Evolutionary conservation across 2,329 filamentous ascomycete species (phyloP), one percentile per base, ranked within the genome.

Genomic region (Fusarium decemcellulare): DNA sequence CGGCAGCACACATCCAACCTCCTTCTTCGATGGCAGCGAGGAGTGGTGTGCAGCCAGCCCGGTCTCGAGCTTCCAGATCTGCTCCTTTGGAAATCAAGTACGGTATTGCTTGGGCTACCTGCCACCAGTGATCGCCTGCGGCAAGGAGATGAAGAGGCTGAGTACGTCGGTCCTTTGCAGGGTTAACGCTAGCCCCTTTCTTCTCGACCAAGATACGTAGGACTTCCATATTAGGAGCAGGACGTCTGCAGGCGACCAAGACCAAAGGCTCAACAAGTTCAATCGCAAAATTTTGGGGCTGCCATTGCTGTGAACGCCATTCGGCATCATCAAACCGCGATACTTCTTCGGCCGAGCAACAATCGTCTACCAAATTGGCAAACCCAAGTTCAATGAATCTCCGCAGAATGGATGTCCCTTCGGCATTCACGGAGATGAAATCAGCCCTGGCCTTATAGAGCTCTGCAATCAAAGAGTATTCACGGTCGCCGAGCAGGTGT

Each of bases 61-160:
- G 5, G 14, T 71, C 30, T 14, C 50, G 52, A 37, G 37, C 46
- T 37, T 73, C 57, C 23, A 70, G 32, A 15, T 65, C 32, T 5
- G 65, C 70, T 2, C 71, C 70, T 18, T 60, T 59, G 15, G 65
- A 72, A 12, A 71, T 30, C 27, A 73, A n/a, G 14, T 73, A 72
- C 27, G 59, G 65, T 10, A 73, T 59, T n/a, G 50, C 70, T 15
- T 57, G 59, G 30, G 68, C 54, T 8, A 50, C 51, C 34, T 73
- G 63, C 70, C 70, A 73, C 68, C 65, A 71, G 10, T 44, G 29
- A 7, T 9, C 23, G 3, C 60, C 51, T 8, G 3, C 6, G 23
- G 68, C 54, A 8, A 73, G 51, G 4, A 40, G 2, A 47, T 73
- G 65, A 10, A 72, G 60, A 5, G 65, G 53, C 29, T 37, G 43